These are phyloP conservation scores for Kandelia obovata DNA, from an alignment of 345 rosid genomes.

Conservation along the genomic window DNA sequence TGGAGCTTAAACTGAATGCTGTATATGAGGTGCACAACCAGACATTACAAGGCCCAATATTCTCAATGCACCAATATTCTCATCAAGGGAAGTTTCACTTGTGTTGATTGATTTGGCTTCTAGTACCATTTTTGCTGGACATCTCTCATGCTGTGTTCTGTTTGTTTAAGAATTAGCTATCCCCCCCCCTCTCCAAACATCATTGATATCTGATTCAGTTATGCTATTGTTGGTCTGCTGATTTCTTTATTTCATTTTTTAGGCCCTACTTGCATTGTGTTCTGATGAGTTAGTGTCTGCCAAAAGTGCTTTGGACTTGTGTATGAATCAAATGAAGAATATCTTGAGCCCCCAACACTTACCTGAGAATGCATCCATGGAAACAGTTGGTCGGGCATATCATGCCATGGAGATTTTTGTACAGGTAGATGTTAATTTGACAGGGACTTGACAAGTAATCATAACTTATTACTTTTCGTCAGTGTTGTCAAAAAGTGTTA, in stretches of 20 bases:
- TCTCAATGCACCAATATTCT: background rate
- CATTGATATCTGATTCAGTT: background rate
- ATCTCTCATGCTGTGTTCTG: too few relatives aligned
- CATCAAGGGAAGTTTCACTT: background rate
- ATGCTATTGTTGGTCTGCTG: constrained; percentile 14
- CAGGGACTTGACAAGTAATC: constrained; percentile 2
- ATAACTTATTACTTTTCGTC: background rate
- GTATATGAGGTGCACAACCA: too few relatives aligned
- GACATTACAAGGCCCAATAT: too few relatives aligned
- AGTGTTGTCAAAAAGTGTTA: constrained; percentile 1
- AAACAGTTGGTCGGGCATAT: constrained; percentile 85
- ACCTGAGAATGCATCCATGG: constrained; percentile 87
- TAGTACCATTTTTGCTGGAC: background rate
- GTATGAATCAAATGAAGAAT: constrained; percentile 78
- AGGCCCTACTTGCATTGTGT: constrained; percentile 91
- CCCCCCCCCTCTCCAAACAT: too few relatives aligned
- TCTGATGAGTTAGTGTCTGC: constrained; percentile 88
- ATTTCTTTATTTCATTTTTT: constrained; percentile 29
- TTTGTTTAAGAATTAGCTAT: too few relatives aligned
- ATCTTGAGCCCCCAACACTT: constrained; percentile 72
- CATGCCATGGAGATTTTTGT: constrained; percentile 87
- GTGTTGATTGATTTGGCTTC: constrained; percentile 8
- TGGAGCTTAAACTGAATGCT: constrained; percentile 4
- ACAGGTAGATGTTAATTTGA: constrained; percentile 49
- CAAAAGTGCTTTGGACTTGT: constrained; percentile 73